Percentiles rank a stretch among this genome's conserved stretches.
These are phyloP conservation scores for Prunus kanzakura DNA, from an alignment of 306 rosid genomes.

Conservation along the genomic window DNA sequence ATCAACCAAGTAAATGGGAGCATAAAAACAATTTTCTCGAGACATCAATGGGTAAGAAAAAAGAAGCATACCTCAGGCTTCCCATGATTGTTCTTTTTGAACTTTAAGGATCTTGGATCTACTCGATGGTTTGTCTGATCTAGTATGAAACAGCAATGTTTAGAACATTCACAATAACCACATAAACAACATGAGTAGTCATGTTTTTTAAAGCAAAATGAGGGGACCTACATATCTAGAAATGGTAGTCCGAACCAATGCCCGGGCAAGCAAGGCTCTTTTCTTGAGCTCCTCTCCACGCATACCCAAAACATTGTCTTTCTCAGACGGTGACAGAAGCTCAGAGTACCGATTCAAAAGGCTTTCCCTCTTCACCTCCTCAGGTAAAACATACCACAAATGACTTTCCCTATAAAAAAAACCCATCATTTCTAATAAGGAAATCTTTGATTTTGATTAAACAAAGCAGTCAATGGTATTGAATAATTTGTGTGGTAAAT, in stretches of 20 bases:
- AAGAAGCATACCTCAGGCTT: slow-evolving; percentile 72
- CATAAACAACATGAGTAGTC: not conserved
- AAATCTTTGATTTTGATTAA: not conserved
- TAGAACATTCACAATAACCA: slow-evolving; percentile 28
- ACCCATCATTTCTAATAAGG: slow-evolving; percentile 9
- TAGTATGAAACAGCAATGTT: slow-evolving; percentile 45
- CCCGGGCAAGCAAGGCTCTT: slow-evolving; percentile 72
- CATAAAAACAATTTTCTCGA: not conserved
- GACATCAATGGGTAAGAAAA: not conserved
- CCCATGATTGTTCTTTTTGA: slow-evolving; percentile 71
- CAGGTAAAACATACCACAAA: slow-evolving; percentile 77
- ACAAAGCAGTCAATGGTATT: not conserved
- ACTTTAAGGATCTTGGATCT: slow-evolving; percentile 65
- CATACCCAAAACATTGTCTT: slow-evolving; percentile 47
- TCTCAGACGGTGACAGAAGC: slow-evolving; percentile 71
- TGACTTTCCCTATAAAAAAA: slow-evolving; percentile 63
- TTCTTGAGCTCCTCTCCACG: slow-evolving; percentile 55
- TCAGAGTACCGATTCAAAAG: slow-evolving; percentile 59
- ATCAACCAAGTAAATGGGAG: not conserved
- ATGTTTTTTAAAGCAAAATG: not conserved
- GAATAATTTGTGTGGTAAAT: not conserved
- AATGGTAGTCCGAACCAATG: slow-evolving; percentile 76
- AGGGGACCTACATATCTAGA: slow-evolving; percentile 72
- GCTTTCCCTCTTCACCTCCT: slow-evolving; percentile 51
- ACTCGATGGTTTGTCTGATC: slow-evolving; percentile 56